Evolutionary conservation across 225 moss, liverwort and hornwort genomes (phyloP).

Genomic region (Polytrichum formosum): DNA sequence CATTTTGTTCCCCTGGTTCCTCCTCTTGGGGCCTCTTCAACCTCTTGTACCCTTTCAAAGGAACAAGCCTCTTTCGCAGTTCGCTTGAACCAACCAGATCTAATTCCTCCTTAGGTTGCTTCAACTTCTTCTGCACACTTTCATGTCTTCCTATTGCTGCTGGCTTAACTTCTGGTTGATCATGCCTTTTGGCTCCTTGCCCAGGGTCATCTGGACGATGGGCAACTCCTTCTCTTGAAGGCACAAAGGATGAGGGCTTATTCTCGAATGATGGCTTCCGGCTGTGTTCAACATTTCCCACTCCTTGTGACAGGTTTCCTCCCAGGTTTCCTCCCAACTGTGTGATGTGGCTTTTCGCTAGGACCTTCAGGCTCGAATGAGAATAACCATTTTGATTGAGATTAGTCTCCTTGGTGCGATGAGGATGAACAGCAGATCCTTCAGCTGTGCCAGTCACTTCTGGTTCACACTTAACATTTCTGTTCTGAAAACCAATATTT

Average conservation of each 20-base stretch:
- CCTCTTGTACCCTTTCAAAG: constrained; percentile 33
- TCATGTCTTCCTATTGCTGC: constrained; percentile 22
- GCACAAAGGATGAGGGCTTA: constrained; percentile 26
- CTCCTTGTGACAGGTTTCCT: neutral
- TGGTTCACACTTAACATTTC: constrained; percentile 16
- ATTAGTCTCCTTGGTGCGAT: constrained; percentile 12
- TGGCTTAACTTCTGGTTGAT: constrained; percentile 21
- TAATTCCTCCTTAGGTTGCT: constrained; percentile 35
- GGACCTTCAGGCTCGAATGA: constrained; percentile 38
- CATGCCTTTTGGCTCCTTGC: constrained; percentile 32
- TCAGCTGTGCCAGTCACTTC: constrained; percentile 5
- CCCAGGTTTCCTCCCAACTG: too few species aligned
- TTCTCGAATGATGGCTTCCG: constrained; percentile 32
- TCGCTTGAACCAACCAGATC: constrained; percentile 8
- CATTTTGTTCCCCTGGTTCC: constrained; percentile 17
- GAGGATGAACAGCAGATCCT: neutral
- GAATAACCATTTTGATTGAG: constrained; percentile 17
- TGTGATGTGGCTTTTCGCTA: constrained; percentile 28
- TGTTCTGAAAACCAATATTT: constrained; percentile 10
- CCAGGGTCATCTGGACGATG: constrained; percentile 36
- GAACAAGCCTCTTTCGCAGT: constrained; percentile 22
- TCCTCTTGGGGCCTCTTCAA: constrained; percentile 37
- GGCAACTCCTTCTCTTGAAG: constrained; percentile 40
- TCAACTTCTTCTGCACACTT: constrained; percentile 33
- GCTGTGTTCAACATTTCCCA: constrained; percentile 29